Percentiles rank a stretch among this genome's conserved stretches.
These are phyloP conservation scores for Phaeosphaeria sp. DNA, from an alignment of 2,329 filamentous ascomycete species.

Conservation along the genomic window DNA sequence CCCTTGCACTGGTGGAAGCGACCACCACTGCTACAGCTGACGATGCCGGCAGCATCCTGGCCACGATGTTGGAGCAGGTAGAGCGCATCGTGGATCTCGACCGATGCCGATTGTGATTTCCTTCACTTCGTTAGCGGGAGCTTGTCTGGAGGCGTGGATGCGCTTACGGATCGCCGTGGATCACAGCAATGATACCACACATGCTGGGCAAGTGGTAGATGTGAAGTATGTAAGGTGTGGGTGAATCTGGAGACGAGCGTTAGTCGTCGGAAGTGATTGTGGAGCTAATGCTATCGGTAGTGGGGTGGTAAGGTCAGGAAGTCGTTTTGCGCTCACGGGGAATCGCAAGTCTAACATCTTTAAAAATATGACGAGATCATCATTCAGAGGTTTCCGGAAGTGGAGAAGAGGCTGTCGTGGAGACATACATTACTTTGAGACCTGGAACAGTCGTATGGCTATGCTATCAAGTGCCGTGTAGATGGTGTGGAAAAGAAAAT, in stretches of 20 bases:
- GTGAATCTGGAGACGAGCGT: constrained; percentile 24
- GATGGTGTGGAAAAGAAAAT: constrained; percentile 8
- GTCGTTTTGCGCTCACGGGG: constrained; percentile 46
- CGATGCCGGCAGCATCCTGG: constrained; percentile 88
- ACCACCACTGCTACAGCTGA: constrained; percentile 75
- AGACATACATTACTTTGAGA: constrained; percentile 20
- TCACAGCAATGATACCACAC: constrained; percentile 60
- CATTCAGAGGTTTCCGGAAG: constrained; percentile 24
- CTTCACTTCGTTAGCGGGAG: constrained; percentile 22
- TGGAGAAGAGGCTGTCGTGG: neutral
- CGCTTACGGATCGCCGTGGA: constrained; percentile 52
- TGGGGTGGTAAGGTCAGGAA: constrained; percentile 39
- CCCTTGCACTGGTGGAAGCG: constrained; percentile 90
- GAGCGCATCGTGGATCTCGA: constrained; percentile 54
- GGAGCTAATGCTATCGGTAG: constrained; percentile 21
- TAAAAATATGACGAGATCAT: constrained; percentile 46
- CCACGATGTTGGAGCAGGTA: constrained; percentile 65
- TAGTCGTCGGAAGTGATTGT: constrained; percentile 24
- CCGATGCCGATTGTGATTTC: constrained; percentile 48
- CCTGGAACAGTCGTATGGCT: neutral
- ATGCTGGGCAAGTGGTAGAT: constrained; percentile 44
- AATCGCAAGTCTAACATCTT: constrained; percentile 52
- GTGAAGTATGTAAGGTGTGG: constrained; percentile 1
- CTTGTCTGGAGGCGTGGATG: constrained; percentile 11
- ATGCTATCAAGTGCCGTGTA: constrained; percentile 10